Base-by-base conservation (phyloP, 495 filamentous ascomycete species). In the Patellaria atrata region DNA sequence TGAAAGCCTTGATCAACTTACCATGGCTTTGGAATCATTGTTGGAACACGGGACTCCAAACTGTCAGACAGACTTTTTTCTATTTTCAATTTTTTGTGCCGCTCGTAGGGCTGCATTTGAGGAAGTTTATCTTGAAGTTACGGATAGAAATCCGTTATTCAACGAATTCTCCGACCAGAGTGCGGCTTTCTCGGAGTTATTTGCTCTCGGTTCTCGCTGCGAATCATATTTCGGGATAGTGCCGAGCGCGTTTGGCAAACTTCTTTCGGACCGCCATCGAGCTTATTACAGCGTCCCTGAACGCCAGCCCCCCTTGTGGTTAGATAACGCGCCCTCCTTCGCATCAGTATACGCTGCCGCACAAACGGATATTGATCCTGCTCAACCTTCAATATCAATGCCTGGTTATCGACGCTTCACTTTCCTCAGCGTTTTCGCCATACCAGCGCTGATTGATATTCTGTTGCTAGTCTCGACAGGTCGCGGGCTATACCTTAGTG, bases 161-260 rank as follows among this genome's bases (percentile, higher is more conserved):
- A 73, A 73, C 48, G 48, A 55, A 17, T 63, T 65, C 27, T 46
- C 63, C 2, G 71, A 75, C 39, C 71, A 75, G 43, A 69, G 71
- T 6, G 71, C 67, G 6, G 65, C 65, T 7, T 74, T 75, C 41
- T 65, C 71, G 5, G 71, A 75, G 43, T 61, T 67, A 0, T 75
- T 73, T 44, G 71, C 69, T 2, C 57, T 71, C 10, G 71, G 71
- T 7, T 71, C 71, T 4, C 67, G 67, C 20, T 75, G 71, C 40
- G 71, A 73, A 24, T 60, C 64, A 0, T 75, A 71, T 40, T 73
- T 75, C 30, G 70, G 68, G 39, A 55, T 71, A 11, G 55, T 55
- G 11, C 67, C 71, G 3, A 67, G 62, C 25, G 56, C 55, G 14
- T 61, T 75, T 23, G 71, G 71, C 25, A 65, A 63, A 43, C 45